phyloP scores from a whole-genome alignment of 2,329 filamentous ascomycete species.

The Lithohypha guttulata region DNA sequence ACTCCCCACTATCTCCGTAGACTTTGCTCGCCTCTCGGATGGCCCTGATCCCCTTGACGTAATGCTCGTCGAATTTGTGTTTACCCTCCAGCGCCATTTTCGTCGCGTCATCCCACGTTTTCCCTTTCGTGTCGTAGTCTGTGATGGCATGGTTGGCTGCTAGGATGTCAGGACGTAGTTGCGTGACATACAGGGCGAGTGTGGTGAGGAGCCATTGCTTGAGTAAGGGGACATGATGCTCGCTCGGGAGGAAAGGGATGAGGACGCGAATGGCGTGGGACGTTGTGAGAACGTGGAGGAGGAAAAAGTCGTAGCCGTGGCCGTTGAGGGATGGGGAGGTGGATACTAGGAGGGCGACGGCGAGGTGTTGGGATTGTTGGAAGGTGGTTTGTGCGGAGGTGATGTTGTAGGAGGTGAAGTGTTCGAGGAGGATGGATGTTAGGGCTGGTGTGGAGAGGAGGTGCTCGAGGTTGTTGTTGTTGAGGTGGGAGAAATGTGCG shows the following conservation, averaged over 20 bases:
- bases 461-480: constrained; percentile 51
- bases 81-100: constrained; percentile 58
- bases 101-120: constrained; percentile 67
- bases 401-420: constrained; percentile 83
- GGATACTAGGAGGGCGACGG: constrained; percentile 35
- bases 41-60: constrained; percentile 69
- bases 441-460: constrained; percentile 61
- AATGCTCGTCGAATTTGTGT: constrained; percentile 66
- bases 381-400: constrained; percentile 63
- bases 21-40: constrained; percentile 52
- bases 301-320: constrained; percentile 67
- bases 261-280: constrained; percentile 83
- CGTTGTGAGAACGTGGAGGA: constrained; percentile 71
- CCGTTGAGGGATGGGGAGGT: constrained; percentile 20
- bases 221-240: constrained; percentile 62
- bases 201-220: constrained; percentile 85
- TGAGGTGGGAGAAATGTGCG: constrained; percentile 49
- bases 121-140: constrained; percentile 45
- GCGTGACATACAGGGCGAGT: constrained; percentile 64
- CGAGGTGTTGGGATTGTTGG: constrained; percentile 52
- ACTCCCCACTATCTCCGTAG: constrained; percentile 35
- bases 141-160: constrained; percentile 43
- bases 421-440: constrained; percentile 54
- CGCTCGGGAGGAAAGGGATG: constrained; percentile 62
- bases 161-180: constrained; percentile 61